These are phyloP conservation scores for Triticum monococcum DNA, from an alignment of 176 grass and related monocot species.

Conservation along the genomic window DNA sequence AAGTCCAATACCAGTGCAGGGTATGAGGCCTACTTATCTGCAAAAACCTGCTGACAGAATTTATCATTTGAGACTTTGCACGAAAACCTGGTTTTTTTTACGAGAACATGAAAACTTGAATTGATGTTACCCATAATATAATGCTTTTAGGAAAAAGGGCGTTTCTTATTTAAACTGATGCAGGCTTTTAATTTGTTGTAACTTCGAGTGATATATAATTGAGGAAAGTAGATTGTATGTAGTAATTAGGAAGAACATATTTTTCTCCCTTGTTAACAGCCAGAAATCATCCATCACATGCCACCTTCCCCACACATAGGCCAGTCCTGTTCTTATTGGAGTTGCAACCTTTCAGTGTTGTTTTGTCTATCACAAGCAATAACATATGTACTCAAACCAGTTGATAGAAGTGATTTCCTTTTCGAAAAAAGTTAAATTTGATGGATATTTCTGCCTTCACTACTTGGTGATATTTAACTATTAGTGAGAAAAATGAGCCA, in stretches of 20 bases:
- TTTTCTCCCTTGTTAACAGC: constrained; percentile 5
- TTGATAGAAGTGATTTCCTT: background rate
- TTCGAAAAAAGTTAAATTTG: background rate
- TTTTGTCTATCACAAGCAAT: constrained; percentile 22
- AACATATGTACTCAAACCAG: constrained; percentile 2
- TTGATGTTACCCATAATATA: background rate
- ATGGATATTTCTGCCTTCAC: constrained; percentile 14
- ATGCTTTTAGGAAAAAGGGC: background rate
- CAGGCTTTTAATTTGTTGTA: background rate
- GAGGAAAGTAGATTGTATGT: constrained; percentile 1
- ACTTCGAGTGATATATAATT: constrained; percentile 14
- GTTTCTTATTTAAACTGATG: constrained; percentile 3
- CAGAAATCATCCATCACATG: background rate
- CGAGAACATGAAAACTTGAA: constrained; percentile 13
- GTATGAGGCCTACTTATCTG: constrained; percentile 52
- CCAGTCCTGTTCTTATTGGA: background rate
- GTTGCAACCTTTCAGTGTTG: background rate
- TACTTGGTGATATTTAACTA: background rate
- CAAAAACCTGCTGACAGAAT: background rate
- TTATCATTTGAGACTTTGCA: constrained; percentile 16
- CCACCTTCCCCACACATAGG: constrained; percentile 12
- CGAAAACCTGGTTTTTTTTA: background rate
- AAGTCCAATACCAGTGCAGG: constrained; percentile 63
- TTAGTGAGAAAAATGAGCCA: background rate
- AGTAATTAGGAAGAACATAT: background rate